Conservation (phyloP, 2,329 filamentous ascomycete species). For the Lachnellula hyalina region DNA sequence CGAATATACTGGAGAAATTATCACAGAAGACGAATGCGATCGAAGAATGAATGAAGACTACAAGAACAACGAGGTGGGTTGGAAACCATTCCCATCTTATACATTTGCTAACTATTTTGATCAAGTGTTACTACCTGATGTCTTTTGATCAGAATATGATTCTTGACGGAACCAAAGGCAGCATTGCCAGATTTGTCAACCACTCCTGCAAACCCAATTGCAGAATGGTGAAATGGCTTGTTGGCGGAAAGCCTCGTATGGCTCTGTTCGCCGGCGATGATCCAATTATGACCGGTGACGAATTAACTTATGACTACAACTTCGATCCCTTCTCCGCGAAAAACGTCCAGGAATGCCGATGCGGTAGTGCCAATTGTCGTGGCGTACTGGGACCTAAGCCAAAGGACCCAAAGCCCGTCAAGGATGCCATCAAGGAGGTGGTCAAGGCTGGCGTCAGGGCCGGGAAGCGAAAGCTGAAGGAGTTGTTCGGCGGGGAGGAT, state of each 20-base stretch:
- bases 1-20: constrained; percentile 97
- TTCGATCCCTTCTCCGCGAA: constrained; percentile 65
- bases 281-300: constrained; percentile 90
- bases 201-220: constrained; percentile 97
- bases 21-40: constrained; percentile 90
- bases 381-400: constrained; percentile 59
- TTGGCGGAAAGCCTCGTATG: constrained; percentile 90
- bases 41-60: constrained; percentile 89
- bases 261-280: constrained; percentile 87
- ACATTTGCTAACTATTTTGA: constrained; percentile 10
- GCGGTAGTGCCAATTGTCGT: constrained; percentile 58
- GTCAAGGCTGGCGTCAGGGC: constrained; percentile 37
- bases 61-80: constrained; percentile 80
- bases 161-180: constrained; percentile 92
- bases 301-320: constrained; percentile 90
- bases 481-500: constrained; percentile 38
- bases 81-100: constrained; percentile 10
- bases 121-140: constrained; percentile 95
- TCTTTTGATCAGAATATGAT: constrained; percentile 98
- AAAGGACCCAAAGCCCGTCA: constrained; percentile 47
- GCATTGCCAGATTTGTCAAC: constrained; percentile 96
- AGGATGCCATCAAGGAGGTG: constrained; percentile 36
- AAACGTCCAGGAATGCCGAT: constrained; percentile 63
- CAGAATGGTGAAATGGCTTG: constrained; percentile 97
- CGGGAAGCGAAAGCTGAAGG: constrained; percentile 53